Percentiles rank a stretch among this genome's conserved stretches.
phyloP scores from a whole-genome alignment of 768 basidiomycete genomes.

The Russula compacta region DNA sequence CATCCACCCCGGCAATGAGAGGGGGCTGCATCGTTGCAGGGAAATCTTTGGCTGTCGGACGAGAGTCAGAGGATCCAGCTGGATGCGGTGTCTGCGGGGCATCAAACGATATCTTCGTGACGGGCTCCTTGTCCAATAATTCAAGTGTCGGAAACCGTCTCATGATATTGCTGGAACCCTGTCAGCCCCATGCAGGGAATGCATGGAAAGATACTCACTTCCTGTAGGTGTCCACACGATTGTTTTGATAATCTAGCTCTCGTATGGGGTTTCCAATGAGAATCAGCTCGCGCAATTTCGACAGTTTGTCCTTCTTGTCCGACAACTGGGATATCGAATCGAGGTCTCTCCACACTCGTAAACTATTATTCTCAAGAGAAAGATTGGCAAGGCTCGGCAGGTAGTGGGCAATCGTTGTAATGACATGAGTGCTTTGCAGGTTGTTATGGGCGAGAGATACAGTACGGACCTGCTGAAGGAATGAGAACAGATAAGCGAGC shows the following conservation, averaged over 20 bases:
- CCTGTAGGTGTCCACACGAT: conserved; percentile 55
- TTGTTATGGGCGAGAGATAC: conserved; percentile 80
- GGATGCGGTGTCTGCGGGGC: conserved; percentile 47
- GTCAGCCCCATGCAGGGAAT: conserved; percentile 4
- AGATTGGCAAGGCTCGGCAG: conserved; percentile 75
- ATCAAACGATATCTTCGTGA: conserved; percentile 75
- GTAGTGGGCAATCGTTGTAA: conserved; percentile 58
- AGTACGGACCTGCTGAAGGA: conserved; percentile 49
- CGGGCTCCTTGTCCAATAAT: conserved; percentile 76
- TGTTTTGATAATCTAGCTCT: conserved; percentile 47
- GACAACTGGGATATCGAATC: conserved; percentile 56
- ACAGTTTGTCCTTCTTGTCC: conserved; percentile 47
- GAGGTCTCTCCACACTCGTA: conserved; percentile 62
- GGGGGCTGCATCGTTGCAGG: conserved; percentile 67
- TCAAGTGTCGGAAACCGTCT: conserved; percentile 74
- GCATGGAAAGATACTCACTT: conserved; percentile 37
- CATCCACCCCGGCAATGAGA: conserved; percentile 67
- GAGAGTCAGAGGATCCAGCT: conserved; percentile 29
- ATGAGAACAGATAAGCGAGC: neutral
- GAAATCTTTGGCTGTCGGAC: conserved; percentile 59
- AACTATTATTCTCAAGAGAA: conserved; percentile 68
- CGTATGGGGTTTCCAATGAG: conserved; percentile 70
- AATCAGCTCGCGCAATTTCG: conserved; percentile 62
- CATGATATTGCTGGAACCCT: conserved; percentile 54
- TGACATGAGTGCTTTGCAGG: conserved; percentile 46